Conservation (phyloP, 1,284 basidiomycete species). For the Rhodofomes roseus region DNA sequence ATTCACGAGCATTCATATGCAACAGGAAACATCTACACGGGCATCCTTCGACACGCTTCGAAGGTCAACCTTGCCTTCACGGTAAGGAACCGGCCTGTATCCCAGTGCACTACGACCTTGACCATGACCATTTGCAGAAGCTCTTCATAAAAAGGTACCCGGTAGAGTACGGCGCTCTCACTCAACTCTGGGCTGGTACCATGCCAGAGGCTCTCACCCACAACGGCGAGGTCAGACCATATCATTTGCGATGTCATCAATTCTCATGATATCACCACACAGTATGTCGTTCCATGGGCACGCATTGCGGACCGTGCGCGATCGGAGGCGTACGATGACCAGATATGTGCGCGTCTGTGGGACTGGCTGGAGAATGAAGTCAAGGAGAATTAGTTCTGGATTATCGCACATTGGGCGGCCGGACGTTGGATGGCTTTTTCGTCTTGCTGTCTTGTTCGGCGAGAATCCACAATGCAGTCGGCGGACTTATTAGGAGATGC, state of each 20-base stretch:
- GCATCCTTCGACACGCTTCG: conserved; percentile 7
- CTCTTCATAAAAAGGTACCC: conserved; percentile 10
- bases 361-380: conserved; percentile 36
- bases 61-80: conserved; percentile 2
- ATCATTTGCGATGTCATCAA: background rate
- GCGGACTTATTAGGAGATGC: too few species aligned
- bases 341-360: conserved; percentile 33
- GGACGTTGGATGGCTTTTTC: too few species aligned
- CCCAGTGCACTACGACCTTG: conserved; percentile 12
- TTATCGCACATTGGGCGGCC: too few species aligned
- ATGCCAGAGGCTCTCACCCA: conserved; percentile 19
- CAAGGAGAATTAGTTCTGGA: conserved; percentile 3
- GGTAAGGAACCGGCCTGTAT: background rate
- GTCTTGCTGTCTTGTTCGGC: too few species aligned
- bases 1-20: background rate
- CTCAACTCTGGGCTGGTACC: conserved; percentile 24
- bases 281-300: conserved; percentile 35
- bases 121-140: background rate
- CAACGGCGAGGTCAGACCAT: conserved; percentile 16
- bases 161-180: conserved; percentile 18
- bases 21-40: conserved; percentile 13
- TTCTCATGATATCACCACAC: too few species aligned
- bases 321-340: conserved; percentile 25
- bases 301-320: conserved; percentile 22
- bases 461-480: too few species aligned